Conservation (phyloP, 257 asterid genomes). For the Solanum peruvianum region DNA sequence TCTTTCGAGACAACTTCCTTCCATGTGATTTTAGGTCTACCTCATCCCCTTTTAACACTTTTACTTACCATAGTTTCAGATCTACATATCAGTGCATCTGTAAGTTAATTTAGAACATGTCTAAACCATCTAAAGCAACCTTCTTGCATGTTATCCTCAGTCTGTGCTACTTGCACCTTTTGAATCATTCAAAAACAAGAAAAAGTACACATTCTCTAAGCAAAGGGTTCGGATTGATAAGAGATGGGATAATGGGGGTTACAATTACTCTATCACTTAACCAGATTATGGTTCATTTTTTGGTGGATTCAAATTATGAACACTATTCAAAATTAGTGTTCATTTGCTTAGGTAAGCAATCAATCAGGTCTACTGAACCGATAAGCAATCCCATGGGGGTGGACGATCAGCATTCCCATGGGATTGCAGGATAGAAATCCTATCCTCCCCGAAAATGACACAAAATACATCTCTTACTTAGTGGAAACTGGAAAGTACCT, state of each 20-base stretch:
- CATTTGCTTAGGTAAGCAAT: neutral
- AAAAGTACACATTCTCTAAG: neutral
- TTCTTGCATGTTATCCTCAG: neutral
- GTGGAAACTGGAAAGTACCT: neutral
- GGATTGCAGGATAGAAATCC: neutral
- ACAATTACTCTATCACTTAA: neutral
- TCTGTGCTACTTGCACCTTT: neutral
- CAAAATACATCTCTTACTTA: neutral
- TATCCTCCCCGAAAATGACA: neutral
- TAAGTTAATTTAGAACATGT: neutral
- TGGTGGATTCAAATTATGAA: neutral
- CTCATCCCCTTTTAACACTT: neutral
- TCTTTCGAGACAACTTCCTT: neutral
- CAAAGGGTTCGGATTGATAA: neutral
- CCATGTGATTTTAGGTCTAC: neutral
- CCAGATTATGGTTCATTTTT: neutral
- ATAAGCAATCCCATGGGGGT: neutral
- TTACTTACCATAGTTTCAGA: neutral
- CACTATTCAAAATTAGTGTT: neutral
- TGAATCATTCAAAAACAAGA: neutral
- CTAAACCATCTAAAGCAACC: neutral
- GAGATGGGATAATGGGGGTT: neutral
- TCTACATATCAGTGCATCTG: neutral
- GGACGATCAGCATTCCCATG: neutral
- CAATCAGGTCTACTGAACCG: neutral